Percentiles rank a stretch among this genome's conserved stretches.
Conservation (phyloP, 495 filamentous ascomycete genomes). For the Hamigera avellanea region DNA sequence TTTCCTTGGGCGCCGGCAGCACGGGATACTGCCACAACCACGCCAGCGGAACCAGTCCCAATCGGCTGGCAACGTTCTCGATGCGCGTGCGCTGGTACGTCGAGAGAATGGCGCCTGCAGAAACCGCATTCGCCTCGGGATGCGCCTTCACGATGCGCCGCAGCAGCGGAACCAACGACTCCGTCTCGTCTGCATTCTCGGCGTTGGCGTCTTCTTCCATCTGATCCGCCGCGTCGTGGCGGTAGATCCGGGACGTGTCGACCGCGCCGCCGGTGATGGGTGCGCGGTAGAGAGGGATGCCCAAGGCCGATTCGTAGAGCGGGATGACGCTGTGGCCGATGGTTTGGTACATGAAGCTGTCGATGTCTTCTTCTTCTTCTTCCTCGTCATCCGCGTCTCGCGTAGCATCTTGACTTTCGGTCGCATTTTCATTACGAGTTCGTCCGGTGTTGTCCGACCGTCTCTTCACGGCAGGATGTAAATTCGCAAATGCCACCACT, state of each 20-base stretch:
- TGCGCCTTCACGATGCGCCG: slow-evolving; percentile 45
- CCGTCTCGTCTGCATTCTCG: slow-evolving; percentile 61
- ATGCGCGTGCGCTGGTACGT: slow-evolving; percentile 93
- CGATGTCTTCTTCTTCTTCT: slow-evolving; percentile 54
- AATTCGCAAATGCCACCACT: slow-evolving; percentile 80
- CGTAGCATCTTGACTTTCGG: too few species aligned
- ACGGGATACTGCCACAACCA: slow-evolving; percentile 85
- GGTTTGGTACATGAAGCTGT: slow-evolving; percentile 99
- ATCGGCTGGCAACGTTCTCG: slow-evolving; percentile 69
- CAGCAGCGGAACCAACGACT: slow-evolving; percentile 69
- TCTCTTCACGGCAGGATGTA: slow-evolving; percentile 46
- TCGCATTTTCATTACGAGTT: slow-evolving; percentile 1
- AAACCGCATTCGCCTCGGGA: slow-evolving; percentile 73
- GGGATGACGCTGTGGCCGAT: slow-evolving; percentile 83
- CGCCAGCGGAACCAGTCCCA: slow-evolving; percentile 68
- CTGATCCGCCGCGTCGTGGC: slow-evolving; percentile 47
- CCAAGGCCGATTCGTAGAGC: slow-evolving; percentile 66
- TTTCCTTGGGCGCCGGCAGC: slow-evolving; percentile 39
- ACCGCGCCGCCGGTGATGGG: slow-evolving; percentile 58
- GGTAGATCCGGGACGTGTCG: slow-evolving; percentile 33
- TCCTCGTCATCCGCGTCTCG: slow-evolving; percentile 11
- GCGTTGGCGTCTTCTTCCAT: slow-evolving; percentile 45
- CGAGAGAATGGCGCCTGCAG: slow-evolving; percentile 81
- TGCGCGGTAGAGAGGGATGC: slow-evolving; percentile 67
- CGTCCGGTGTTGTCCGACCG: slow-evolving; percentile 3